Evolutionary conservation across 139 green algal species (phyloP).

Genomic region (Asterochloris erici): DNA sequence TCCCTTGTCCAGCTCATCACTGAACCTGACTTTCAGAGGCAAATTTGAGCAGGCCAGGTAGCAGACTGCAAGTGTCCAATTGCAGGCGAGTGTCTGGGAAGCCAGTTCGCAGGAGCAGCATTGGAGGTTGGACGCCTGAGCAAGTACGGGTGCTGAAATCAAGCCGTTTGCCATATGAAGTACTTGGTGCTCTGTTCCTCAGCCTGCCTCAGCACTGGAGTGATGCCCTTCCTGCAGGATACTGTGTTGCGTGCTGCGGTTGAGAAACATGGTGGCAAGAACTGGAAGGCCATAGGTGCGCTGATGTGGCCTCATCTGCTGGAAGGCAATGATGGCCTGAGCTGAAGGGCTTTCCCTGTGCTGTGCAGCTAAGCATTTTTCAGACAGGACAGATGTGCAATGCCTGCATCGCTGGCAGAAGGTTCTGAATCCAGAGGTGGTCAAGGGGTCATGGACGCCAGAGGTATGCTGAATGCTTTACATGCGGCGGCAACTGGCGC

Average conservation of each 20-base stretch:
- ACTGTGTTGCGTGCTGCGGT: conserved; percentile 73
- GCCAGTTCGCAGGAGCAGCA: too few relatives aligned
- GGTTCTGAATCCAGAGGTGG: conserved; percentile 80
- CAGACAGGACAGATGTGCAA: conserved; percentile 78
- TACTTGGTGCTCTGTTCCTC: not conserved
- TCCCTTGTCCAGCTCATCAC: too few relatives aligned
- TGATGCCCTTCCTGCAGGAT: conserved; percentile 52
- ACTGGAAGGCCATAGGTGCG: conserved; percentile 85
- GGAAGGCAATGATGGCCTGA: not conserved
- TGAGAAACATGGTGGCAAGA: conserved; percentile 65
- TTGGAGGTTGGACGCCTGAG: conserved; percentile 19
- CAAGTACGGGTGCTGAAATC: not conserved
- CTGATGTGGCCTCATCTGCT: not conserved
- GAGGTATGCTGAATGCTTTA: conserved; percentile 36
- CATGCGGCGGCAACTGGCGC: not conserved
- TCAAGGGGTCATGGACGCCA: conserved; percentile 80
- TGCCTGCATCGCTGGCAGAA: conserved; percentile 90
- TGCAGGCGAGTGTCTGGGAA: too few relatives aligned
- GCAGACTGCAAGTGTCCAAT: too few relatives aligned
- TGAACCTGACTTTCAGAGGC: too few relatives aligned
- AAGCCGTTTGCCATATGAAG: not conserved
- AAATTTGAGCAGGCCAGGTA: too few relatives aligned
- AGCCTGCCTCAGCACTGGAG: not conserved
- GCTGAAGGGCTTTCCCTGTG: not conserved
- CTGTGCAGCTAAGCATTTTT: conserved; percentile 67